Base-by-base conservation (phyloP, 352 stramenopile species). In the Pythium rishiriense region DNA sequence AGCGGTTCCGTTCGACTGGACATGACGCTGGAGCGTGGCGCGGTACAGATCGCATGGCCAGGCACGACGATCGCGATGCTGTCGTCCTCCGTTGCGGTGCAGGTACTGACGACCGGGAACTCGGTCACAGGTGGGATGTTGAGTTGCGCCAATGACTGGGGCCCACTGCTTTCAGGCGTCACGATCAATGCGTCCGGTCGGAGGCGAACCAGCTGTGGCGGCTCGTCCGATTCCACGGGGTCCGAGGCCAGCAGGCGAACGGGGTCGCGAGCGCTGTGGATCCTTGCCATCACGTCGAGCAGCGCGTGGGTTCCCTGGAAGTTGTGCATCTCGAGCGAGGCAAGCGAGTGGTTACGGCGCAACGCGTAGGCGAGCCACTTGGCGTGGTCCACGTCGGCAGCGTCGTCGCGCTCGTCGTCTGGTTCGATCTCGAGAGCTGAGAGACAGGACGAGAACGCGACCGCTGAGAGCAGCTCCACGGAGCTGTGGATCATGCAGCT, bases 301-400 rank as follows among this genome's bases (percentile, higher is more conserved):
- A 52, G 10, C n/a, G 11, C 8, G 28, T 61, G 54, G 0, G 54
- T 43, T 0, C 22, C 54, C 31, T 50, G 54, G 25, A 52, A 61
- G 10, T 41, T 24, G 42, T 52, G 54, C 1, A 61, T n/a, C 12
- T n/a, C 22, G 22, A 61, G 54, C 24, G 17, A 31, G 11, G 17
- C 10, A 12, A 61, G 54, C 4, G 43, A 9, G 17, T 2, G 11
- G 26, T 61, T 61, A 26, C 12, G n/a, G 1, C 29, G 25, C 26
- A 61, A 31, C 4, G 54, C 54, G 26, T 45, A 61, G 41, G 54
- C 54, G 26, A 61, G 54, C 54, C 54, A 61, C 11, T 61, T 42
- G 24, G 39, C 41, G 26, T 61, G 41, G 0, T 35, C 41, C 19
- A 61, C 7, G 3, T 52, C 41, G 10, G 43, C 25, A 3, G 33